Evolutionary conservation across 2,329 filamentous ascomycete genomes (phyloP).

Genomic region (Claviceps sp.): DNA sequence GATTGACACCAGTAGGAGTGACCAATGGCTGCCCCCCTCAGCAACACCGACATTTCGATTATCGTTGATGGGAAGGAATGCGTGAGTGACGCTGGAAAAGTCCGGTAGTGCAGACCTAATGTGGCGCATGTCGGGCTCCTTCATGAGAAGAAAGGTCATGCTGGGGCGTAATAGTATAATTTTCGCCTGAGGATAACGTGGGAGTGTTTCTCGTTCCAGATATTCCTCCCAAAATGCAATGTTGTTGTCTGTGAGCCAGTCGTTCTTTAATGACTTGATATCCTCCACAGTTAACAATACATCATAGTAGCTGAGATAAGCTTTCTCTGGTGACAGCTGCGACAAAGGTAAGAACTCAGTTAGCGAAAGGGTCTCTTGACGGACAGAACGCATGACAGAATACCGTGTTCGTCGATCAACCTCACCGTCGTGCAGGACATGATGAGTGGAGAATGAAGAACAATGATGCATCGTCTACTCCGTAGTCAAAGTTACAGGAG

Average conservation of each 20-base stretch:
- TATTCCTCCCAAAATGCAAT: conserved; percentile 98
- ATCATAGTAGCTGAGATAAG: conserved; percentile 29
- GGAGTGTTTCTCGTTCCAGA: conserved; percentile 79
- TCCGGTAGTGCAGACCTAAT: conserved; percentile 62
- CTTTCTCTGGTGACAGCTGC: conserved; percentile 34
- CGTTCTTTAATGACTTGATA: conserved; percentile 72
- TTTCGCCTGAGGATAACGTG: conserved; percentile 64
- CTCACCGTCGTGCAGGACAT: neutral
- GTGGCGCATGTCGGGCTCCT: conserved; percentile 44
- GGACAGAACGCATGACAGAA: neutral
- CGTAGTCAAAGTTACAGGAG: too few relatives aligned
- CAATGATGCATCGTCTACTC: too few relatives aligned
- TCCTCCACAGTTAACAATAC: conserved; percentile 66
- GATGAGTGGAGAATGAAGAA: too few relatives aligned
- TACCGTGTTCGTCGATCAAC: too few relatives aligned
- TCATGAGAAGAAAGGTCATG: conserved; percentile 85
- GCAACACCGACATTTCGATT: conserved; percentile 59
- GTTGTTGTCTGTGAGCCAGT: conserved; percentile 96
- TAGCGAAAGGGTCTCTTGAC: neutral
- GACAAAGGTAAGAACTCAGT: neutral
- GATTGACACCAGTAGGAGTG: conserved; percentile 73
- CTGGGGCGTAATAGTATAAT: conserved; percentile 85
- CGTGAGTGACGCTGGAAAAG: conserved; percentile 70
- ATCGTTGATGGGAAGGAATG: conserved; percentile 94
- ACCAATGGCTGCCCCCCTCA: conserved; percentile 94